phyloP scores from a whole-genome alignment of 2,329 filamentous ascomycete genomes.

The Orbilia brochopaga region DNA sequence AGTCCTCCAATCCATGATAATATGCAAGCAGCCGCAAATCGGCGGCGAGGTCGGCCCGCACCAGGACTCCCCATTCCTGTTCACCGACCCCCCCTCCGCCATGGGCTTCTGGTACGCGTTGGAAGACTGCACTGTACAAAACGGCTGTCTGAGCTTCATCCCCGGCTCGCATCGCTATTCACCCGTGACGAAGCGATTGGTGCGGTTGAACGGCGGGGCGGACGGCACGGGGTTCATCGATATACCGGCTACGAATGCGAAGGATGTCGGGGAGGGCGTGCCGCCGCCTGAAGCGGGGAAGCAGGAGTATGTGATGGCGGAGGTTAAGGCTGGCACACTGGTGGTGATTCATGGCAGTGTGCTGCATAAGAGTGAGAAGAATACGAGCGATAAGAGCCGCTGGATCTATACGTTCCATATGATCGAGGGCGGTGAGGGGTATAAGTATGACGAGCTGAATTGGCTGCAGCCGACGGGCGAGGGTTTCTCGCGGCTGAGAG shows the following conservation, averaged over 20 bases:
- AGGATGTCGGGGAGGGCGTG: constrained; percentile 56
- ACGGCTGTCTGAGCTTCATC: constrained; percentile 87
- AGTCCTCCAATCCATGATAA: constrained; percentile 92
- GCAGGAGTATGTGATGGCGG: constrained; percentile 73
- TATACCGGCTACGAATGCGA: constrained; percentile 64
- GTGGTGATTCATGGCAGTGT: constrained; percentile 96
- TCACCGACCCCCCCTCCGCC: constrained; percentile 84
- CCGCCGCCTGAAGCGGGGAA: constrained; percentile 56
- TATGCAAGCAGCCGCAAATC: constrained; percentile 97
- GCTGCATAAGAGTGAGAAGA: constrained; percentile 94
- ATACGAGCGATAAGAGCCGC: constrained; percentile 72
- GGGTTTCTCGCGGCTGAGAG: constrained; percentile 75
- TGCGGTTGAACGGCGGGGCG: constrained; percentile 65
- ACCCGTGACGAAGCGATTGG: constrained; percentile 74
- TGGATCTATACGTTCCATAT: constrained; percentile 94
- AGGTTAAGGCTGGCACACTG: constrained; percentile 88
- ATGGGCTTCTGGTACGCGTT: constrained; percentile 98
- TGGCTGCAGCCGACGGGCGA: constrained; percentile 86
- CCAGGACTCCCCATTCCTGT: constrained; percentile 90
- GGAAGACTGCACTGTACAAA: constrained; percentile 84
- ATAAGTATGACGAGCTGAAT: constrained; percentile 81
- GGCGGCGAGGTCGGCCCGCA: constrained; percentile 89
- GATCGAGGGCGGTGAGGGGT: constrained; percentile 73
- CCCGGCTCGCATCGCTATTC: constrained; percentile 79
- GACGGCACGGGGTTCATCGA: constrained; percentile 72